A percentile compares a stretch with the other conserved stretches of the same genome.
These are phyloP conservation scores for Pyricularia sp. DNA, from an alignment of 2,329 filamentous ascomycete species.

Conservation along the genomic window DNA sequence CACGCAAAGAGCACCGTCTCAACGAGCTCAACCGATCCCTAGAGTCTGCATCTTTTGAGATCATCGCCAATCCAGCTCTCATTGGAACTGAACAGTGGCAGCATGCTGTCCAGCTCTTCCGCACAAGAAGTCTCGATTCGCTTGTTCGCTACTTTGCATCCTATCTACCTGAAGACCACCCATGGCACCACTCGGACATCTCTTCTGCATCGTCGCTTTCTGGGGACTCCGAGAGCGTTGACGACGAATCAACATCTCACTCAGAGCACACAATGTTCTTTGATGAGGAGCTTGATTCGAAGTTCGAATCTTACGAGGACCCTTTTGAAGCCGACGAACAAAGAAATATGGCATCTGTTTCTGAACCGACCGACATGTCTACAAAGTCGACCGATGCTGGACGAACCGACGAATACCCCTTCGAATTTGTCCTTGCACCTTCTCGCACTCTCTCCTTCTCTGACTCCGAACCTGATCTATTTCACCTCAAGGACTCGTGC, in stretches of 20 bases:
- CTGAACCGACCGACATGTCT: slow-evolving; percentile 40
- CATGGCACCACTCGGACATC: slow-evolving; percentile 25
- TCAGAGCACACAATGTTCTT: slow-evolving; percentile 23
- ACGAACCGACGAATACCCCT: slow-evolving; percentile 22
- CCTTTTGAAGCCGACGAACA: slow-evolving; percentile 29
- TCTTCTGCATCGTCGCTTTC: slow-evolving; percentile 16
- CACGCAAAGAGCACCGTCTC: slow-evolving; percentile 43
- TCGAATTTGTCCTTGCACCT: slow-evolving; percentile 27
- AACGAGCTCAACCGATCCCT: slow-evolving; percentile 45
- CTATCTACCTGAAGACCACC: slow-evolving; percentile 43
- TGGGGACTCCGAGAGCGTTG: slow-evolving; percentile 27
- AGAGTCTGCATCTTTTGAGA: slow-evolving; percentile 49
- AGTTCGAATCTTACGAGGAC: slow-evolving; percentile 18
- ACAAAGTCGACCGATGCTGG: slow-evolving; percentile 33
- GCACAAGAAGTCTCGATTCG: slow-evolving; percentile 48
- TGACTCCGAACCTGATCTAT: slow-evolving; percentile 34
- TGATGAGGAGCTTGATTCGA: slow-evolving; percentile 29
- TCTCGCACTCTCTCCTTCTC: slow-evolving; percentile 43
- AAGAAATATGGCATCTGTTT: slow-evolving; percentile 21
- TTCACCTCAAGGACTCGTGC: slow-evolving; percentile 20
- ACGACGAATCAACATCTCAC: slow-evolving; percentile 21
- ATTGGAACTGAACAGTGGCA: slow-evolving; percentile 52
- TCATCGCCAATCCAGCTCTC: slow-evolving; percentile 48
- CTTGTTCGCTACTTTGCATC: slow-evolving; percentile 51
- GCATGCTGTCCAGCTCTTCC: slow-evolving; percentile 48